Evolutionary conservation across 2,329 filamentous ascomycete species (phyloP).

Genomic region (Didymella pinodella): DNA sequence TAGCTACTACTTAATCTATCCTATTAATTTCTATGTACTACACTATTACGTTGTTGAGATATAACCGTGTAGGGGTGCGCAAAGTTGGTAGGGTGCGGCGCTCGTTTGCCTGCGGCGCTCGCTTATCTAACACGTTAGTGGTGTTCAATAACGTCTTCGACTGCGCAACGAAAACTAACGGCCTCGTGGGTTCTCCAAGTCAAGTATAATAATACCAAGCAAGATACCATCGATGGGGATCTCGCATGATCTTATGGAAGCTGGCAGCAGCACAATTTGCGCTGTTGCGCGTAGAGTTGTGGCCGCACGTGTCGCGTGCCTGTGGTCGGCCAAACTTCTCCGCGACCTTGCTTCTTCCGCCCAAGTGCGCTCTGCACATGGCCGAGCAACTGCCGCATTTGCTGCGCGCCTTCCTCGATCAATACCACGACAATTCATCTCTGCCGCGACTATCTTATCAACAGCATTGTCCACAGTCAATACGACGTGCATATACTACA

Average conservation of each 20-base stretch:
- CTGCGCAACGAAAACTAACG: background rate
- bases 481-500: background rate
- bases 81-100: too few species aligned
- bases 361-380: conserved; percentile 4
- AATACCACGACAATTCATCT: conserved; percentile 4
- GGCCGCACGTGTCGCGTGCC: background rate
- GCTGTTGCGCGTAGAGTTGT: background rate
- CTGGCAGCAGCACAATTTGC: background rate
- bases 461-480: background rate
- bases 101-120: too few species aligned
- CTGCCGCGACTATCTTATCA: conserved; percentile 2
- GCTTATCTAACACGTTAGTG: too few species aligned
- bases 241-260: background rate
- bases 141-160: background rate
- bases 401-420: conserved; percentile 3
- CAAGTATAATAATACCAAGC: too few species aligned
- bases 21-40: too few species aligned
- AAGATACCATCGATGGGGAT: background rate
- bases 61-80: too few species aligned
- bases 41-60: too few species aligned
- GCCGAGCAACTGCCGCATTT: conserved; percentile 17
- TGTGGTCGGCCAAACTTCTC: background rate
- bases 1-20: too few species aligned
- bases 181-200: background rate
- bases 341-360: background rate